Base-by-base conservation (phyloP, 2,329 filamentous ascomycete genomes). In the Epichloe scottii region DNA sequence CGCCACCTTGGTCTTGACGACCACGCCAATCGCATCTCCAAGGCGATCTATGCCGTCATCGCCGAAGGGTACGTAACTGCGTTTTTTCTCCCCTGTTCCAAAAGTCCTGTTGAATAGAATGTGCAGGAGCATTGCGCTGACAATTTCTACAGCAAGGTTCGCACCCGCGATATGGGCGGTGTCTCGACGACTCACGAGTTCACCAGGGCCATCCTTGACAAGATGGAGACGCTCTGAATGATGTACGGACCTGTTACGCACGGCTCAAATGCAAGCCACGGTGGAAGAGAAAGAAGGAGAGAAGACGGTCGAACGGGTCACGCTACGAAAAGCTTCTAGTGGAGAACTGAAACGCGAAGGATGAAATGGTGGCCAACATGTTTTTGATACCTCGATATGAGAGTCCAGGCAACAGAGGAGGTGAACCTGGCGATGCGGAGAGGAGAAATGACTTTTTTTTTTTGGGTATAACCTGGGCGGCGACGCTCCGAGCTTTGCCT, bases 11-110 rank as follows among this genome's bases (percentile, higher is more conserved):
- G 93, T 61, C 85, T 98, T 48, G 91, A 98, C 67, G 89, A 97
- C 70, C 93, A 98, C 70, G 93, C 93, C 65, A 96, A 96, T 82
- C 85, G 93, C 68, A 95, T 97, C 73, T 94, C 89, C 70, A 91
- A 91, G 78, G 85, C 86, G 59, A 74, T 83, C 61, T 84, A 84
- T 64, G 76, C 74, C 58, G 81, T 84, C 48, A 97, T 98, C 67
- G 84, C 85, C 61, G 89, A 96, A 66, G 90, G 88, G 87, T 93
- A 75, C 74, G 84, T 77, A 7, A 41, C 21, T 12, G 1, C 2
- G 0, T 35, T 34, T 26, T 39, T 33, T 30, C 30, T 35, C 34
- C 43, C 23, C 10, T 50, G 30, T 17, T 21, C 30, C 30, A 11
- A 30, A 30, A 30, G 17, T 42, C 44, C 41, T 23, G 34, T 35